Percentiles rank a stretch among this genome's conserved stretches.
Conservation (phyloP, 805 yeast genomes). For the Ogataea methylovora region DNA sequence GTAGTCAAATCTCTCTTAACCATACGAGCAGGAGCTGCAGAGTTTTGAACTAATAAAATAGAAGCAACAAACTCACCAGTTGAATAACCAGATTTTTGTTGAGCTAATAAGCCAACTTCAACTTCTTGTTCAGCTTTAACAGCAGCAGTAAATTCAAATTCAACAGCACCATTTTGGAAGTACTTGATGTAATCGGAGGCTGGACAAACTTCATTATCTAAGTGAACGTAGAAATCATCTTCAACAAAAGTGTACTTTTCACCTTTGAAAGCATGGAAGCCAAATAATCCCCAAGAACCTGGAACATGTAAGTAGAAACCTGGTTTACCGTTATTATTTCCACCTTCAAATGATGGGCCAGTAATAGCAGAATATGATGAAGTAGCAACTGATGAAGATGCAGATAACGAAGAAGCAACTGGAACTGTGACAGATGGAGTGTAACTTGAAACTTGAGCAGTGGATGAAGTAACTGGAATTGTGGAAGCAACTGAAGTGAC, state of each 20-base stretch:
- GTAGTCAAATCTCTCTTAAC: slow-evolving; percentile 1
- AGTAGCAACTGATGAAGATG: slow-evolving; percentile 15
- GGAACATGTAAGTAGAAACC: background rate
- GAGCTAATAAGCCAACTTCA: background rate
- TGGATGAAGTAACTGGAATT: background rate
- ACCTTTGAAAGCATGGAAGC: background rate
- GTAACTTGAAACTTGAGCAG: background rate
- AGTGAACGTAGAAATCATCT: background rate
- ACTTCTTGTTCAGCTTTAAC: background rate
- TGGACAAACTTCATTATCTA: slow-evolving; percentile 11
- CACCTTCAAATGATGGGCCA: slow-evolving; percentile 14
- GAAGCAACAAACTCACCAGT: slow-evolving; percentile 1
- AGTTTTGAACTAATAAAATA: background rate
- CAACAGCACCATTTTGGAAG: background rate
- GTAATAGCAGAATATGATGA: slow-evolving; percentile 15
- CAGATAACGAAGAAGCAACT: slow-evolving; percentile 8
- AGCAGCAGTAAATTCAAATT: background rate
- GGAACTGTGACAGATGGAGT: background rate
- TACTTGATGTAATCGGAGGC: no score
- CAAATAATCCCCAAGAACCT: background rate
- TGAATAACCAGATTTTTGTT: background rate
- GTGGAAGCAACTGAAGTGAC: background rate
- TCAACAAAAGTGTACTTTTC: background rate
- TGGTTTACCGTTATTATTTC: background rate
- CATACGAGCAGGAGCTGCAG: background rate